Base-by-base conservation (phyloP, 352 stramenopile species). In the Globisporangium alternatum region DNA sequence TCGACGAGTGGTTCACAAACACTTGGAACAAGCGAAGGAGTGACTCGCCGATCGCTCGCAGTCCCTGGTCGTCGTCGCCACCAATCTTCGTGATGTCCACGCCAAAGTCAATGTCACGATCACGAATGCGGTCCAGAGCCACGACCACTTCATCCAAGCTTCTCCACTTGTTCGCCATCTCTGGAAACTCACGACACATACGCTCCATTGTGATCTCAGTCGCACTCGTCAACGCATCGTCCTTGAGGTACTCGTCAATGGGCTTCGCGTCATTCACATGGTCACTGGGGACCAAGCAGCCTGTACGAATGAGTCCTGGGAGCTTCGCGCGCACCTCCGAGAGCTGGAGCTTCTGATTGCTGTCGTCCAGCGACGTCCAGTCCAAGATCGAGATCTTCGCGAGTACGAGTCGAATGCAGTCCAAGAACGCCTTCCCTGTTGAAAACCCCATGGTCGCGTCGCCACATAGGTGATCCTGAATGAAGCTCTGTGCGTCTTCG, bases 311-410 rank as follows among this genome's bases (percentile, higher is more conserved):
- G 17, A 89, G 51, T 2, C 71, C 74, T 2, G 81, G 60, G 0
- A 92, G 51, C 48, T 86, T 83, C 0, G 69, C 71, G 9, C 56
- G 71, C 17, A 87, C 52, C 55, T 92, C 83, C 5, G 75, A 68
- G 9, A 92, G 44, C 51, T 88, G 77, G 30, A 90, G 77, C 49
- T 60, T 69, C 7, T 80, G 60, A 2, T 75, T 72, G 31, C 68
- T 90, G 35, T 86, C 77, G 17, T 90, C 79, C 15, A 90, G 64
- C 17, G 76, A 76, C 41, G 84, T 93, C 82, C 84, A 93, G 61
- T 91, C 84, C 44, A 93, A 54, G 30, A 90, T 88, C 17, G 79
- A 81, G 3, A 93, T 87, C 65, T 93, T 93, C 4, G 84, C 77
- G 12, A 93, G 51, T 21, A 91, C 68, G 43, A 90, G 71, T 2